Evolutionary conservation across 2,329 filamentous ascomycete species (phyloP), one percentile per base, ranked within the genome.

Genomic region (Hypoxylon sp.): DNA sequence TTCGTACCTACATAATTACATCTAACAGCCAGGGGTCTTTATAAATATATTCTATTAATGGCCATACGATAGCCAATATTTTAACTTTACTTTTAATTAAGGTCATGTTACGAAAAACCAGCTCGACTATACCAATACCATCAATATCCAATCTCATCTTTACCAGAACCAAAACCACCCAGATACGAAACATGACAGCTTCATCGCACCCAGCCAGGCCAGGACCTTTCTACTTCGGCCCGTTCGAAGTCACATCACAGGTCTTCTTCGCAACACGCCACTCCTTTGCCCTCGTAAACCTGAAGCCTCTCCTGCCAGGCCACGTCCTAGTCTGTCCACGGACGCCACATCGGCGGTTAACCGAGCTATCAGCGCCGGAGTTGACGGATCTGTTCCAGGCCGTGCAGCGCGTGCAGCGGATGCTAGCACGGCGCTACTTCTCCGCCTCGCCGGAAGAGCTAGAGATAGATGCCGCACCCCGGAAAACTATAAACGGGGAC

Each of bases 241-340:
- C 86, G 6, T 92, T 89, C 67, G 77, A 89, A 51, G 88, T 95
- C 45, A 89, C 89, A 8, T 77, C 83, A 12, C 89, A 91, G 76
- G 90, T 97, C 75, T 97, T 97, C 77, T 83, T 95, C 72, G 78
- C 79, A 60, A 96, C 92, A 1, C 79, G 82, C 0, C 80, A 88
- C 64, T 90, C 87, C 62, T 97, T 91, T 75, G 91, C 90, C 44
- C 80, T 97, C 57, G 92, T 97, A 50, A 99, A 99, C 75, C 84
- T 97, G 69, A 97, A 96, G 74, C 94, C 94, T 16, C 83, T 99
- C 26, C 81, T 97, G 1, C 91, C 92, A 0, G 94, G 94, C 49
- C 94, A 99, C 75, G 87, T 97, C 55, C 88, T 99, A 21, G 83
- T 99, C 55, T 96, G 89, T 60, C 91, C 94, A 0, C 80, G 83